Evolutionary conservation across 257 asterid genomes (phyloP), one percentile per base, ranked within the genome.

Genomic region (Solanum etuberosum): DNA sequence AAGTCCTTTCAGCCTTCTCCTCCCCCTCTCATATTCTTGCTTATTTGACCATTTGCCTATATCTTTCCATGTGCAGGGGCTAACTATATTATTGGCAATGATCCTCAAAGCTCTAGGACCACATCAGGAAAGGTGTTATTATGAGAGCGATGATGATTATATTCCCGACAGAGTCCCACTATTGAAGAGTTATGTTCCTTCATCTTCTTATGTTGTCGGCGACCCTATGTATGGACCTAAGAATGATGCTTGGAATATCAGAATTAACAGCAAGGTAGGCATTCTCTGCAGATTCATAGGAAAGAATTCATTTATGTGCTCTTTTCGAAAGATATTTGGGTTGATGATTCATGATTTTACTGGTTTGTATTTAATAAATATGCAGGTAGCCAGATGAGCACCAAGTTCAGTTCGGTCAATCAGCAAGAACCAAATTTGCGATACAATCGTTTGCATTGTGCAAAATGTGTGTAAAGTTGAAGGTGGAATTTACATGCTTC

Each of bases 111-210:
- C 98, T 85, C 89, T 95, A 89, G 98, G 98, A 89, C 94, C 99
- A 86, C 91, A 93, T 89, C 70, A 90, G 57, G 98, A 93, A 91
- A 95, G 93, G 85, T 94, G 90, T 91, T 95, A 95, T 87, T 97
- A 95, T 88, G 99, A 94, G 88, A 97, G 99, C 87, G 99, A 95
- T 90, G 99, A 97, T 88, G 99, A 97, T 32, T 93, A 93, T 81
- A 88, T 83, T 29, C 97, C 97, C 14, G 98, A 94, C 84, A 89
- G 99, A 92, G 98, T 93, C 77, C 99, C 99, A 31, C 93, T 97
- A 67, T 92, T 97, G 91, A 94, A 93, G 92, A 91, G 89, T 85
- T 97, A 97, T 89, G 98, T 87, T 78, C 96, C 98, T 61, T 88
- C 94, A 25, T 90, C 93, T 78, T 85, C 98, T 77, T 92, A 92